phyloP scores from a whole-genome alignment of 768 basidiomycete species.

The Hirschioporus abietinus region DNA sequence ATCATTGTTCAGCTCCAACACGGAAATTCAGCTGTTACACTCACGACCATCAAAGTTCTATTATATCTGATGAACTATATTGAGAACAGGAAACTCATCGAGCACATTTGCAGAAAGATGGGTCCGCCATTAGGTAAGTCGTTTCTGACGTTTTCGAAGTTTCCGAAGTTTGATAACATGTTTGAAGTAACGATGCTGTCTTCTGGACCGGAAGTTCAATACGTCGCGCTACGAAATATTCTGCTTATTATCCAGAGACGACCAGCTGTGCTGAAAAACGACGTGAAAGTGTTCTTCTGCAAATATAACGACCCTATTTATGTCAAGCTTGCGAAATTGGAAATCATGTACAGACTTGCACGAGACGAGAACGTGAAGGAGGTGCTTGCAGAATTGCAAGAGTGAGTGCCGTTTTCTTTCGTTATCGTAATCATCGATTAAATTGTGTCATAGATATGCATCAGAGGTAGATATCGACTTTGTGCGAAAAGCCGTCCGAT shows the following conservation, averaged over 20 bases:
- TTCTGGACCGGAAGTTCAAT: slow-evolving; percentile 98
- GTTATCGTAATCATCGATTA: neutral
- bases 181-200: slow-evolving; percentile 83
- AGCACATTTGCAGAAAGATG: slow-evolving; percentile 95
- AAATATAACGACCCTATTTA: slow-evolving; percentile 99
- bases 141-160: neutral
- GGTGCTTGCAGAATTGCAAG: slow-evolving; percentile 91
- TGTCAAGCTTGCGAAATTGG: slow-evolving; percentile 95
- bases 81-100: slow-evolving; percentile 80
- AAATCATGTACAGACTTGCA: slow-evolving; percentile 97
- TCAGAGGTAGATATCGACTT: slow-evolving; percentile 98
- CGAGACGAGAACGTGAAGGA: slow-evolving; percentile 91
- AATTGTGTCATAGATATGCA: slow-evolving; percentile 62
- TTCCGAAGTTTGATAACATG: slow-evolving; percentile 6
- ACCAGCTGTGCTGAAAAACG: slow-evolving; percentile 88
- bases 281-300: slow-evolving; percentile 99
- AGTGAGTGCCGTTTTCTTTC: slow-evolving; percentile 44
- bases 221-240: slow-evolving; percentile 95
- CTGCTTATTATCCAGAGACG: slow-evolving; percentile 94
- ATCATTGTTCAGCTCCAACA: slow-evolving; percentile 92
- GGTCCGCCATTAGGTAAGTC: slow-evolving; percentile 86
- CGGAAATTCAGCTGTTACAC: slow-evolving; percentile 98
- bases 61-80: slow-evolving; percentile 99
- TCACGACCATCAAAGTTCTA: slow-evolving; percentile 95
- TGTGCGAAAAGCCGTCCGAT: slow-evolving; percentile 94